These are phyloP conservation scores for Phytophthora aleatoria DNA, from an alignment of 352 stramenopile genomes.

Conservation along the genomic window DNA sequence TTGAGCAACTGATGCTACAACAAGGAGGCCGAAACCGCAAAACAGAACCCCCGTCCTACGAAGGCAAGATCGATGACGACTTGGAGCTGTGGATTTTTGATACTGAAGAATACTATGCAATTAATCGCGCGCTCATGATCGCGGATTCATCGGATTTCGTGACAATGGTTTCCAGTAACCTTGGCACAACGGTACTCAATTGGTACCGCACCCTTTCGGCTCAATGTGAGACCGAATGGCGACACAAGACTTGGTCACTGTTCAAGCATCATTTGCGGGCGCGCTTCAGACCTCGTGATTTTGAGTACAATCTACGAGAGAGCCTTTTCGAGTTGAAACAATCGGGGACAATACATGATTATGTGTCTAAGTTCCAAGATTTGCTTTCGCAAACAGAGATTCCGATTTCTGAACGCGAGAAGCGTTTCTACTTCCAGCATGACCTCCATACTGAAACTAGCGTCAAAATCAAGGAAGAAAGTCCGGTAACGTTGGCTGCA, in stretches of 20 bases:
- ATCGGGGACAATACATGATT: not conserved
- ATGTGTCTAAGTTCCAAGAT: not conserved
- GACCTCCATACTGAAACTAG: not conserved
- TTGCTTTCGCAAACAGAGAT: slow-evolving; percentile 1
- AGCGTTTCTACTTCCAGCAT: not conserved
- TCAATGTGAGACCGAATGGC: too few species aligned
- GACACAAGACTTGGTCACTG: not conserved
- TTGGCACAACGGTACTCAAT: not conserved
- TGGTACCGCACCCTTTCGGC: too few species aligned
- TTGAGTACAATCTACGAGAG: not conserved
- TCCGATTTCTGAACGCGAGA: not conserved
- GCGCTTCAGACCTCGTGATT: not conserved
- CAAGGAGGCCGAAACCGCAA: too few species aligned
- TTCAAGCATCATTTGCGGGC: not conserved
- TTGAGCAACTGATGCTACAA: too few species aligned
- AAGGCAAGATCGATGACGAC: too few species aligned
- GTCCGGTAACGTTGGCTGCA: not conserved
- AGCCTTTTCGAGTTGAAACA: not conserved
- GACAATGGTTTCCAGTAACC: not conserved
- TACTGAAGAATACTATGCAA: too few species aligned
- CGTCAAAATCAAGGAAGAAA: not conserved
- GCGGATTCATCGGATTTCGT: not conserved
- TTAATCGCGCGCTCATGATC: too few species aligned
- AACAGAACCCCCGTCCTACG: too few species aligned
- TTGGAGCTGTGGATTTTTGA: too few species aligned